Evolutionary conservation across 2,329 filamentous ascomycete genomes (phyloP).

Genomic region (Stenocarpella maydis): DNA sequence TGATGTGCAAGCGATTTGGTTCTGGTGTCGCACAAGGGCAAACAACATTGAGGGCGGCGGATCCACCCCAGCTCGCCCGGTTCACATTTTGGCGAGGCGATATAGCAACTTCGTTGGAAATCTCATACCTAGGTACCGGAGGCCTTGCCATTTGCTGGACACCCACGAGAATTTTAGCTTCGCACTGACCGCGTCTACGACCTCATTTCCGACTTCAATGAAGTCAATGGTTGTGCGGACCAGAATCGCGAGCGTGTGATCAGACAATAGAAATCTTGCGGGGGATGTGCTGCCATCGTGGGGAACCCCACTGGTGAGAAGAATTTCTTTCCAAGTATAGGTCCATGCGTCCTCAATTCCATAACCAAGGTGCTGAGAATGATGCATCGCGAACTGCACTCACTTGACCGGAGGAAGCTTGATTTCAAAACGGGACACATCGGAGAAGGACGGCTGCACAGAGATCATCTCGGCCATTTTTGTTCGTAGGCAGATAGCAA

Average conservation of each 20-base stretch:
- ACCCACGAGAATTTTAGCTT: not conserved
- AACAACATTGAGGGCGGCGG: too few relatives aligned
- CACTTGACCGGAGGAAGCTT: not conserved
- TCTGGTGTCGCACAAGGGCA: too few relatives aligned
- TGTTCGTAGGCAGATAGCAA: not conserved
- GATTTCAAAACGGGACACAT: not conserved
- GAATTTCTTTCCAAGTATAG: not conserved
- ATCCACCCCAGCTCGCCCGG: too few relatives aligned
- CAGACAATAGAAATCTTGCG: not conserved
- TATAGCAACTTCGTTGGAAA: too few relatives aligned
- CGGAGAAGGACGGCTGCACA: not conserved
- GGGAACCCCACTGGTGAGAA: not conserved
- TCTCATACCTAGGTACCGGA: too few relatives aligned
- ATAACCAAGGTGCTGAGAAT: not conserved
- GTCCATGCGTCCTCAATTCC: not conserved
- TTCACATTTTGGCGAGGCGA: too few relatives aligned
- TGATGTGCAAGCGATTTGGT: too few relatives aligned
- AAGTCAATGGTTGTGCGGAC: not conserved
- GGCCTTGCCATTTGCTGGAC: too few relatives aligned
- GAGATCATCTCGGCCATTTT: not conserved
- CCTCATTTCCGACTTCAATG: not conserved
- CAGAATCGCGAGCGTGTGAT: not conserved
- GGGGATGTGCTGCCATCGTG: not conserved
- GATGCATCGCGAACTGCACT: not conserved
- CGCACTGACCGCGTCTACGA: not conserved